Conservation (phyloP, 345 rosid species). For the Eucalyptus marginata region DNA sequence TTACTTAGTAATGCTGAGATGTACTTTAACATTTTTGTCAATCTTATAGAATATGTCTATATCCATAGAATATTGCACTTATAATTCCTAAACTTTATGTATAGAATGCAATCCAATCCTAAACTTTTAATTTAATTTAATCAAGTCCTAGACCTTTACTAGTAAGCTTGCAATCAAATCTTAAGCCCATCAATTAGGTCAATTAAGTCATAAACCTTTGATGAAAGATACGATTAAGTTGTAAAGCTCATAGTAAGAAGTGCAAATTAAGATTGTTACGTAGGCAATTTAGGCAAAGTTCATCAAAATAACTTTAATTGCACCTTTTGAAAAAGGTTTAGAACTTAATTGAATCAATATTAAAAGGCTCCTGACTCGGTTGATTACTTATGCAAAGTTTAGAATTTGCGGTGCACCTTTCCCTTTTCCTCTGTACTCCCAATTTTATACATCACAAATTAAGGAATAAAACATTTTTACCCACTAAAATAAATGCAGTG, state of each 20-base stretch:
- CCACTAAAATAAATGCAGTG: neutral
- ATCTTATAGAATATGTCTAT: neutral
- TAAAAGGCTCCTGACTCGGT: too few relatives aligned
- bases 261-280: neutral
- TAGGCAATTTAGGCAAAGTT: neutral
- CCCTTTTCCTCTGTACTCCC: neutral
- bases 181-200: neutral
- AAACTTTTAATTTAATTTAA: neutral
- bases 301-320: neutral
- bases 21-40: neutral
- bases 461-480: neutral
- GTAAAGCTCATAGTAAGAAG: neutral
- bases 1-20: neutral
- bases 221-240: neutral
- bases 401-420: neutral
- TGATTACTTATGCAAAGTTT: neutral
- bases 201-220: neutral
- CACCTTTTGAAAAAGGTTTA: neutral
- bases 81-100: neutral
- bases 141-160: neutral
- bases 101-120: neutral
- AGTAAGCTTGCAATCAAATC: neutral
- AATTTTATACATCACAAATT: neutral
- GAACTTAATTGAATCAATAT: neutral
- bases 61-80: neutral